A percentile compares a stretch with the other conserved stretches of the same genome.
Conservation (phyloP, 345 rosid genomes). For the Cardamine occulta region DNA sequence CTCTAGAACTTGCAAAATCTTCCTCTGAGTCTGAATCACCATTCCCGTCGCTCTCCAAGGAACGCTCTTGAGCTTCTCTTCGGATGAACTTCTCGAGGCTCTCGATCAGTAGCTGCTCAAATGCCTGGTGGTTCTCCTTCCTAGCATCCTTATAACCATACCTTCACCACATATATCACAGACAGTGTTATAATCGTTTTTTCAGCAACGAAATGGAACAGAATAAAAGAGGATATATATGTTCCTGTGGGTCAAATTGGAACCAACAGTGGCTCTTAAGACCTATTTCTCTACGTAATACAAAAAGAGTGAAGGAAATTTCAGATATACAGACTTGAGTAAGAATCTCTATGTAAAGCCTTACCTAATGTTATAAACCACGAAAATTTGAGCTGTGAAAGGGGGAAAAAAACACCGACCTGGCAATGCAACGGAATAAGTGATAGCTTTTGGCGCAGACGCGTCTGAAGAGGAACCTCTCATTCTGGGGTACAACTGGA, state of each 20-base stretch:
- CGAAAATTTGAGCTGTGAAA: neutral
- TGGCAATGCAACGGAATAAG: conserved; percentile 95
- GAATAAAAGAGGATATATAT: neutral
- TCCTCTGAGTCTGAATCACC: conserved; percentile 70
- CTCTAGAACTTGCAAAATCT: conserved; percentile 55
- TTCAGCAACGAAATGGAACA: conserved; percentile 1
- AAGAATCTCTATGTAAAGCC: conserved; percentile 2
- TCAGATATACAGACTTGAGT: conserved; percentile 12
- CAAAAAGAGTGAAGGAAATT: neutral
- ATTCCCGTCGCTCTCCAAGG: conserved; percentile 86
- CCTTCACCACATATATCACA: conserved; percentile 48
- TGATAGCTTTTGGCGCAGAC: conserved; percentile 91
- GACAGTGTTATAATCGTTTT: neutral
- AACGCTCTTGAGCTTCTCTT: conserved; percentile 91
- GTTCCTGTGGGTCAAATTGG: conserved; percentile 1
- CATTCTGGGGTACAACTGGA: conserved; percentile 92
- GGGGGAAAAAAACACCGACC: conserved; percentile 50
- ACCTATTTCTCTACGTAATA: neutral
- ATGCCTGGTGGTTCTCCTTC: conserved; percentile 92
- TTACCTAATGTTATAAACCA: neutral
- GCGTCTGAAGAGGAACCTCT: conserved; percentile 94
- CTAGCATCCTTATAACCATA: conserved; percentile 96
- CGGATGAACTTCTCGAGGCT: conserved; percentile 98
- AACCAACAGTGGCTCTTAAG: conserved; percentile 7
- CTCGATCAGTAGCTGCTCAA: conserved; percentile 96